These are phyloP conservation scores for Ceratobasidium theobromae DNA, from an alignment of 1,284 basidiomycete genomes.

Conservation along the genomic window DNA sequence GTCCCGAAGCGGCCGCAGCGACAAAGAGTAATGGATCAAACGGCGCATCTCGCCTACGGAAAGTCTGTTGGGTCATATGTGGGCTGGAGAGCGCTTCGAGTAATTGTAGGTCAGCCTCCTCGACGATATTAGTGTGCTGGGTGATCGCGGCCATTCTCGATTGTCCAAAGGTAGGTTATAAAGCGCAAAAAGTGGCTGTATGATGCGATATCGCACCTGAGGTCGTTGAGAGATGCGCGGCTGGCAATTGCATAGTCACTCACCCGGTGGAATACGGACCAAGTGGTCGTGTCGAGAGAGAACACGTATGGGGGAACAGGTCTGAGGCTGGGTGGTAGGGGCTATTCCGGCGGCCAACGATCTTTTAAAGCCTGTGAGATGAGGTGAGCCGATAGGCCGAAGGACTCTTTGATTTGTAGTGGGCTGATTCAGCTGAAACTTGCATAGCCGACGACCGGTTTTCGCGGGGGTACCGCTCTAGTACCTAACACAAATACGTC, in stretches of 20 bases:
- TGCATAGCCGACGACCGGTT: not conserved
- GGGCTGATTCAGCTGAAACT: conserved; percentile 27
- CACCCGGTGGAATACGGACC: not conserved
- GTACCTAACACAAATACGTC: not conserved
- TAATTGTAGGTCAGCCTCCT: conserved; percentile 27
- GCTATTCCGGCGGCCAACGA: not conserved
- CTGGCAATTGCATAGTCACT: conserved; percentile 6
- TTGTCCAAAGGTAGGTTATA: conserved; percentile 19
- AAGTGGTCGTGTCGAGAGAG: not conserved
- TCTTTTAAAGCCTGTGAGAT: not conserved
- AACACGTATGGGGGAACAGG: not conserved
- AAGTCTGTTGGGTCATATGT: conserved; percentile 4
- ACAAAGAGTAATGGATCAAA: conserved; percentile 74
- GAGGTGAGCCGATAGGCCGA: conserved; percentile 23
- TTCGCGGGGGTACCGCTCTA: conserved; percentile 11
- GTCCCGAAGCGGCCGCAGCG: conserved; percentile 66
- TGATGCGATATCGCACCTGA: conserved; percentile 32
- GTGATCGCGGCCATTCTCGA: conserved; percentile 22
- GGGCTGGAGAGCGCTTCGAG: conserved; percentile 33
- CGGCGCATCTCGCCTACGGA: conserved; percentile 57
- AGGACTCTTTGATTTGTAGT: not conserved
- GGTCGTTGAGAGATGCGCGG: conserved; percentile 29
- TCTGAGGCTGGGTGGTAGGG: conserved; percentile 12
- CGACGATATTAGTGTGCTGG: not conserved
- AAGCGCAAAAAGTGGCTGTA: not conserved